phyloP scores from a whole-genome alignment of 2,329 filamentous ascomycete species.

The Cladosporium sp. region DNA sequence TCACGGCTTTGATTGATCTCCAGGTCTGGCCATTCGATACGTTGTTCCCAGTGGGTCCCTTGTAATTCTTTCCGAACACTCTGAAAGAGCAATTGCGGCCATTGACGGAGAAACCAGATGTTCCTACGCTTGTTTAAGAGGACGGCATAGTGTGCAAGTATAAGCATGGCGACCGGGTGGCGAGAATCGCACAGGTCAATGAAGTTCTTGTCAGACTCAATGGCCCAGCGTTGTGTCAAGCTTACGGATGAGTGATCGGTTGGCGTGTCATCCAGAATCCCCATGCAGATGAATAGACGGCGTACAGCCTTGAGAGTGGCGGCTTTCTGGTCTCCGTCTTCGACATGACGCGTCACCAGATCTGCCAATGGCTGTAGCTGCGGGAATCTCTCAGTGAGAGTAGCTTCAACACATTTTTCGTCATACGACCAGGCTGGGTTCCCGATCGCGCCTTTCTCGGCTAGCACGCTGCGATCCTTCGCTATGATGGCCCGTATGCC shows the following conservation, averaged over 20 bases:
- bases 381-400: neutral
- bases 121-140: constrained; percentile 5
- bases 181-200: constrained; percentile 1
- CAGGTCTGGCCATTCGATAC: neutral
- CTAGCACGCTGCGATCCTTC: neutral
- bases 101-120: constrained; percentile 7
- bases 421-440: constrained; percentile 10
- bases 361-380: neutral
- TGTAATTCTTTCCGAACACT: neutral
- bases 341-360: neutral
- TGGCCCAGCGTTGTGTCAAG: constrained; percentile 8
- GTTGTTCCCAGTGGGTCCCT: neutral
- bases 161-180: neutral
- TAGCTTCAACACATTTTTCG: neutral
- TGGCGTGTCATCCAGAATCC: neutral
- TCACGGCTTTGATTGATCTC: neutral
- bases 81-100: neutral
- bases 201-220: neutral
- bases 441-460: neutral
- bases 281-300: constrained; percentile 1
- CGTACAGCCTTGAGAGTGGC: neutral
- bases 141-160: constrained; percentile 1
- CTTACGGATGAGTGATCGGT: constrained; percentile 5
- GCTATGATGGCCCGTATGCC: constrained; percentile 10
- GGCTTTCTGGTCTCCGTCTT: neutral